Conservation (phyloP, 768 basidiomycete genomes). For the Pholiota molesta region DNA sequence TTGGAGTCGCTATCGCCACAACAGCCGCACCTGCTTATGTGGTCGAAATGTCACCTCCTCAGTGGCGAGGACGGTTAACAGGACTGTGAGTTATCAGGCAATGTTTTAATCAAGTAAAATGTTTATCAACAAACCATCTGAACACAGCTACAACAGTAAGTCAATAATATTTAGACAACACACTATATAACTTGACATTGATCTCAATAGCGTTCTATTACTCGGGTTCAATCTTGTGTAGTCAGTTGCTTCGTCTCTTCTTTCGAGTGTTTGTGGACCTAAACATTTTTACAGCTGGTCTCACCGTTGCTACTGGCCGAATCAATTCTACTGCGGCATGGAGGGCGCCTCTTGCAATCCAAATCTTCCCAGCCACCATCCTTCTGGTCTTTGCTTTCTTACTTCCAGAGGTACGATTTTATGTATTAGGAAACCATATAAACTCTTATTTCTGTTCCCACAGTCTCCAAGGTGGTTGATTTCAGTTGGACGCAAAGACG, state of each 20-base stretch:
- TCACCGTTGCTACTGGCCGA: slow-evolving; percentile 45
- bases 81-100: slow-evolving; percentile 42
- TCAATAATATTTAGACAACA: slow-evolving; percentile 17
- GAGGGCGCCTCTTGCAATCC: slow-evolving; percentile 56
- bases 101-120: slow-evolving; percentile 4
- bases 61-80: slow-evolving; percentile 56
- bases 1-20: slow-evolving; percentile 51
- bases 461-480: slow-evolving; percentile 60
- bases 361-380: slow-evolving; percentile 48
- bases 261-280: neutral
- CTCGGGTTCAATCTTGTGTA: slow-evolving; percentile 45
- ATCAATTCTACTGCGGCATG: slow-evolving; percentile 40
- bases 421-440: neutral
- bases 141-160: slow-evolving; percentile 37
- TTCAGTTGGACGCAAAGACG: slow-evolving; percentile 48
- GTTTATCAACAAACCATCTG: neutral
- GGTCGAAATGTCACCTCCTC: slow-evolving; percentile 62
- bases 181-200: neutral
- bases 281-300: slow-evolving; percentile 34
- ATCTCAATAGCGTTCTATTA: slow-evolving; percentile 44
- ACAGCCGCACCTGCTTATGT: slow-evolving; percentile 52
- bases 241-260: slow-evolving; percentile 24
- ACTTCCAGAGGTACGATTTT: slow-evolving; percentile 37
- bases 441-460: neutral
- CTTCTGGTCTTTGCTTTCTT: slow-evolving; percentile 35